Conservation (phyloP, 2,329 filamentous ascomycete species). For the Calonectria pseudoturangicola region DNA sequence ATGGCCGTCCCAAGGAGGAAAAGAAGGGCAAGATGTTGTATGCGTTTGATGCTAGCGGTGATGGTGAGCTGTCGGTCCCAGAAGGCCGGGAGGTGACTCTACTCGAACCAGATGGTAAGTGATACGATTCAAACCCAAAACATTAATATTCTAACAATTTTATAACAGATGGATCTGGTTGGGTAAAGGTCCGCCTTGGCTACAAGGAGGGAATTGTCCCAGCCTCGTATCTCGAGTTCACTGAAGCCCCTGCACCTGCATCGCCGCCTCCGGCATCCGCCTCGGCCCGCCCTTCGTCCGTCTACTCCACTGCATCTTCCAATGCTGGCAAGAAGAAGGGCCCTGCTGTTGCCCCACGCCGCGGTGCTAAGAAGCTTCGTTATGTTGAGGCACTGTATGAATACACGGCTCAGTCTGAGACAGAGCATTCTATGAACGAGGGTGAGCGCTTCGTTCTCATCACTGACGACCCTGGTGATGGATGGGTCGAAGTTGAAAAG, state of each 20-base stretch:
- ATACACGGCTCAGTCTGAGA: slow-evolving; percentile 89
- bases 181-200: slow-evolving; percentile 88
- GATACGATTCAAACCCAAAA: too few species aligned
- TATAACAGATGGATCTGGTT: slow-evolving; percentile 88
- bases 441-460: slow-evolving; percentile 95
- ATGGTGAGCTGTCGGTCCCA: slow-evolving; percentile 86
- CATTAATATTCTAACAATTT: slow-evolving; percentile 38
- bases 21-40: slow-evolving; percentile 93
- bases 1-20: slow-evolving; percentile 63
- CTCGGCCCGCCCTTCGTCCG: slow-evolving; percentile 80
- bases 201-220: slow-evolving; percentile 90
- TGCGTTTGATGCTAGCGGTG: slow-evolving; percentile 85
- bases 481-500: slow-evolving; percentile 97
- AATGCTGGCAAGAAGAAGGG: slow-evolving; percentile 85
- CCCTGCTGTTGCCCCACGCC: slow-evolving; percentile 90
- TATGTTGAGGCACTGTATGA: slow-evolving; percentile 96
- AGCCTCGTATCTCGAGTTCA: slow-evolving; percentile 86
- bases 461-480: slow-evolving; percentile 91
- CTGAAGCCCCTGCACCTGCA: slow-evolving; percentile 59
- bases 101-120: slow-evolving; percentile 90
- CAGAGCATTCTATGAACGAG: slow-evolving; percentile 92
- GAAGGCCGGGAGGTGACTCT: slow-evolving; percentile 87
- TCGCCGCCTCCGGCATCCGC: slow-evolving; percentile 62
- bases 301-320: slow-evolving; percentile 78
- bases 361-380: slow-evolving; percentile 93